Base-by-base conservation (phyloP, 2,329 filamentous ascomycete genomes). In the Fusarium nurragi region DNA sequence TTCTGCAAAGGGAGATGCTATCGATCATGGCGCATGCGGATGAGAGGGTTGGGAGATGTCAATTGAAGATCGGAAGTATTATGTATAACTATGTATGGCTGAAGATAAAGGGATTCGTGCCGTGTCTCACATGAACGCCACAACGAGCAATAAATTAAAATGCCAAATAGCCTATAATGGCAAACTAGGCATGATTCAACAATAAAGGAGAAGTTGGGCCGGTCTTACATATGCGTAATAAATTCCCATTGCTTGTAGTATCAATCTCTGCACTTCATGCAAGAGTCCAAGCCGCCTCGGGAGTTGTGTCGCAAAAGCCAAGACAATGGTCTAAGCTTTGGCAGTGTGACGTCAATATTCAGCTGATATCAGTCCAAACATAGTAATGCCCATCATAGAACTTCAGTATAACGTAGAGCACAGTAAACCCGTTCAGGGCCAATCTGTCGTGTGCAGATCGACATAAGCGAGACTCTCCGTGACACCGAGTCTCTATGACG, bases 311-410 rank as follows among this genome's bases (percentile, higher is more conserved):
- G 38, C 19, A 59, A 64, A 47, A 37, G 43, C 21, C 40, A 50
- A 53, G 46, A 47, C 34, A 30, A 56, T 25, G 23, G 37, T 37
- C 30, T 34, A 7, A 45, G 48, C 48, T 43, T 43, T 26, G 22
- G 40, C 18, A 43, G 38, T 30, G 53, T 67, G 63, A 66, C 63
- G 63, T 60, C 63, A 66, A 63, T 13, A 10, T 57, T 41, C 26
- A 28, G 40, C 26, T 47, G 25, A 45, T 26, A n/a, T n/a, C n/a
- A n/a, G 19, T 18, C 28, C 26, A 50, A 23, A 38, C n/a, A 4
- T 16, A 28, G 32, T 8, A 34, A n/a, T n/a, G n/a, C n/a, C n/a
- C n/a, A n/a, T n/a, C n/a, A n/a, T n/a, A n/a, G n/a, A n/a, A n/a
- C n/a, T n/a, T n/a, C n/a, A n/a, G n/a, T n/a, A n/a, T n/a, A n/a